These are phyloP conservation scores for Fagus sylvatica DNA, from an alignment of 306 rosid genomes.

Conservation along the genomic window DNA sequence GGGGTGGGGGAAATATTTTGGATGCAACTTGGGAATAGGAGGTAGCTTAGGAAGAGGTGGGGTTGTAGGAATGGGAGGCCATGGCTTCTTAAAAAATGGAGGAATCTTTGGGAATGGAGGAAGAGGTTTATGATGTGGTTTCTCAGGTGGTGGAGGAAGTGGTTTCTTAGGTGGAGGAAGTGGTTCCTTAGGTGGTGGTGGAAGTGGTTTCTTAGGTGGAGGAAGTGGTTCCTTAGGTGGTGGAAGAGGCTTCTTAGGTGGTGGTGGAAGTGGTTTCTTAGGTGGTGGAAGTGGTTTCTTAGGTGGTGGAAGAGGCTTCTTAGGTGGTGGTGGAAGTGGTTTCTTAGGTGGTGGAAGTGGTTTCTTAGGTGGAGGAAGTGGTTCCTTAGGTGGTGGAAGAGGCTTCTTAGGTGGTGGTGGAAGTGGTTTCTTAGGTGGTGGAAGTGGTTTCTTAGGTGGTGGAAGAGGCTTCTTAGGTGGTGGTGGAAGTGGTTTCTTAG, in stretches of 20 bases:
- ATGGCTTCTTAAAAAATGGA: constrained; percentile 29
- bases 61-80: constrained; percentile 21
- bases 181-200: no score
- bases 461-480: constrained; percentile 8
- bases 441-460: no score
- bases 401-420: constrained; percentile 23
- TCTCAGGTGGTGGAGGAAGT: no score
- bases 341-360: constrained; percentile 25
- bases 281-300: no score
- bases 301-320: constrained; percentile 35
- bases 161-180: no score
- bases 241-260: no score
- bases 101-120: constrained; percentile 54
- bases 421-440: no score
- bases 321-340: constrained; percentile 37
- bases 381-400: constrained; percentile 16
- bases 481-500: no score
- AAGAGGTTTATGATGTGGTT: constrained; percentile 40
- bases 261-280: no score
- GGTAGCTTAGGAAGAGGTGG: constrained; percentile 21
- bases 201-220: constrained; percentile 23
- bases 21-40: constrained; percentile 30
- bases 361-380: constrained; percentile 18
- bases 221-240: constrained; percentile 25
- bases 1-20: constrained; percentile 49